These are phyloP conservation scores for Paspalum notatum DNA, from an alignment of 176 grass and related monocot genomes.

Conservation along the genomic window DNA sequence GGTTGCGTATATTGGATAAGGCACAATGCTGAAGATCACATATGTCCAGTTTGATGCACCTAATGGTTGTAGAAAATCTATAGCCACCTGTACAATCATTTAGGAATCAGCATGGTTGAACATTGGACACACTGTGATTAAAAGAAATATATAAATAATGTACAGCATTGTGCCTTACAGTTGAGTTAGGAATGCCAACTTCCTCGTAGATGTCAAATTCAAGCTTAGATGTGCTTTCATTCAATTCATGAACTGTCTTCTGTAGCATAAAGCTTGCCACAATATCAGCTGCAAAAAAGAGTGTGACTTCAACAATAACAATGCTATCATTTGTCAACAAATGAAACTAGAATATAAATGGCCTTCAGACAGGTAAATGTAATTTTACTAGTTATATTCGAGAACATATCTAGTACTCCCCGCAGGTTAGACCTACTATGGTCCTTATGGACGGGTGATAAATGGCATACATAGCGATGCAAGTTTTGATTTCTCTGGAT, in stretches of 20 bases:
- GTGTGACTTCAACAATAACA: conserved; percentile 15
- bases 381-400: conserved; percentile 3
- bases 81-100: conserved; percentile 54
- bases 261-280: conserved; percentile 78
- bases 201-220: conserved; percentile 90
- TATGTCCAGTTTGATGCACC: conserved; percentile 62
- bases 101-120: conserved; percentile 10
- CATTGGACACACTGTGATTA: conserved; percentile 11
- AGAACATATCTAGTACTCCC: background rate
- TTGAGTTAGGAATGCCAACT: conserved; percentile 77
- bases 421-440: background rate
- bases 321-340: background rate
- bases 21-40: conserved; percentile 82
- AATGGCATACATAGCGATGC: background rate
- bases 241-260: conserved; percentile 63
- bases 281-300: conserved; percentile 72
- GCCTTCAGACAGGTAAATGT: background rate
- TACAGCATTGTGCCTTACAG: conserved; percentile 55
- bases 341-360: conserved; percentile 6
- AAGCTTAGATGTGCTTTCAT: conserved; percentile 65
- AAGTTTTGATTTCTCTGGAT: background rate
- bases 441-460: background rate
- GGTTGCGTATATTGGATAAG: conserved; percentile 68
- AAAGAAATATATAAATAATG: conserved; percentile 29
- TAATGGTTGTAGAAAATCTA: conserved; percentile 66